These are phyloP conservation scores for Myriosclerotinia duriaeana DNA, from an alignment of 2,329 filamentous ascomycete genomes.

Conservation along the genomic window DNA sequence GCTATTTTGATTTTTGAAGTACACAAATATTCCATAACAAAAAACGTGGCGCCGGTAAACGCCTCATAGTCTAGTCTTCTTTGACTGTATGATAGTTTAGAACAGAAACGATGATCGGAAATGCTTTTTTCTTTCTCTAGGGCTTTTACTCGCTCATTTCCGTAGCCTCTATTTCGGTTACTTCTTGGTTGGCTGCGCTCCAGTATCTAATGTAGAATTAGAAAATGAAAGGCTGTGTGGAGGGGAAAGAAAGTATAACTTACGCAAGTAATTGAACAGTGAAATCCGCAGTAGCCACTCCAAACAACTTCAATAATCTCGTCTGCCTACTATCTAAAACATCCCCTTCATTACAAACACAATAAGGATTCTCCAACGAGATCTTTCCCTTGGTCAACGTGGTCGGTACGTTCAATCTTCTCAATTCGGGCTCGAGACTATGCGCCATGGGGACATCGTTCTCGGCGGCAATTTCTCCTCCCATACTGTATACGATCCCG, in stretches of 20 bases:
- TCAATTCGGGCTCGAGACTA: conserved; percentile 84
- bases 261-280: conserved; percentile 74
- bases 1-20: conserved; percentile 35
- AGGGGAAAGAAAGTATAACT: conserved; percentile 36
- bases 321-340: conserved; percentile 88
- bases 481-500: conserved; percentile 78
- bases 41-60: conserved; percentile 40
- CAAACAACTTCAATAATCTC: conserved; percentile 88
- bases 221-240: background rate
- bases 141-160: conserved; percentile 42
- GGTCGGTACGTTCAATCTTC: conserved; percentile 86
- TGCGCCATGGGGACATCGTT: conserved; percentile 86
- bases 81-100: conserved; percentile 40
- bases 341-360: conserved; percentile 80
- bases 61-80: conserved; percentile 34
- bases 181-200: conserved; percentile 57
- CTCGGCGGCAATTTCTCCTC: conserved; percentile 74
- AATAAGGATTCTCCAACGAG: conserved; percentile 56
- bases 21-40: conserved; percentile 26
- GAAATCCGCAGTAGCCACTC: conserved; percentile 88
- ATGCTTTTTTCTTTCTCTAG: conserved; percentile 28
- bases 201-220: conserved; percentile 53
- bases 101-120: conserved; percentile 19
- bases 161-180: conserved; percentile 56
- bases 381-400: conserved; percentile 86